Percentiles rank a stretch among this genome's conserved stretches.
Conservation (phyloP, 2,329 filamentous ascomycete species). For the Fusarium sororula region DNA sequence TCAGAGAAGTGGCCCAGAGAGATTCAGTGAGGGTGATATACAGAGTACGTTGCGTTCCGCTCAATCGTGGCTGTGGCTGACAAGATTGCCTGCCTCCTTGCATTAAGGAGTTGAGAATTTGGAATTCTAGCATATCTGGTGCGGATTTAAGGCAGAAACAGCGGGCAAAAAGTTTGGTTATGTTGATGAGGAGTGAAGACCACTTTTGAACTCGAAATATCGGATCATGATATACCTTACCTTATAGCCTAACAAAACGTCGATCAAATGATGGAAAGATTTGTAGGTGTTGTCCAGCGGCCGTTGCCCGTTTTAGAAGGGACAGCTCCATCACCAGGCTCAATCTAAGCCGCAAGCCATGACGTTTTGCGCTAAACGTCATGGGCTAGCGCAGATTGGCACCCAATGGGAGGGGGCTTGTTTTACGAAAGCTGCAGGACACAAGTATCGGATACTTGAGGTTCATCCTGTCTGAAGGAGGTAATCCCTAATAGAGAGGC, state of each 20-base stretch:
- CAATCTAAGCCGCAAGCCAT: conserved; percentile 36
- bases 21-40: not conserved
- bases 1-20: not conserved
- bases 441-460: conserved; percentile 23
- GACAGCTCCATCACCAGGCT: conserved; percentile 22
- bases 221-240: not conserved
- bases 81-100: conserved; percentile 20
- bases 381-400: conserved; percentile 15
- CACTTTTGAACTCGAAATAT: not conserved
- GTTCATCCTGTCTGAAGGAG: not conserved
- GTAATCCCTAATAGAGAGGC: not conserved
- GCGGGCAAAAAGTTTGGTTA: not conserved
- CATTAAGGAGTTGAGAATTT: conserved; percentile 2
- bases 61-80: conserved; percentile 35
- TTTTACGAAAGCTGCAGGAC: conserved; percentile 36
- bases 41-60: conserved; percentile 4
- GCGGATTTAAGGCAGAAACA: not conserved
- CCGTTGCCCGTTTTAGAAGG: conserved; percentile 22
- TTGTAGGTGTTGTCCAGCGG: not conserved
- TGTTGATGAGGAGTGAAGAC: not conserved
- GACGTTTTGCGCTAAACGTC: conserved; percentile 29
- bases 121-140: not conserved
- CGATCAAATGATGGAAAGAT: not conserved
- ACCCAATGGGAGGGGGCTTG: conserved; percentile 5
- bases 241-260: not conserved